A percentile compares a stretch with the other conserved stretches of the same genome.
Evolutionary conservation across 768 basidiomycete genomes (phyloP).

Genomic region (Rhizopogon vinicolor): DNA sequence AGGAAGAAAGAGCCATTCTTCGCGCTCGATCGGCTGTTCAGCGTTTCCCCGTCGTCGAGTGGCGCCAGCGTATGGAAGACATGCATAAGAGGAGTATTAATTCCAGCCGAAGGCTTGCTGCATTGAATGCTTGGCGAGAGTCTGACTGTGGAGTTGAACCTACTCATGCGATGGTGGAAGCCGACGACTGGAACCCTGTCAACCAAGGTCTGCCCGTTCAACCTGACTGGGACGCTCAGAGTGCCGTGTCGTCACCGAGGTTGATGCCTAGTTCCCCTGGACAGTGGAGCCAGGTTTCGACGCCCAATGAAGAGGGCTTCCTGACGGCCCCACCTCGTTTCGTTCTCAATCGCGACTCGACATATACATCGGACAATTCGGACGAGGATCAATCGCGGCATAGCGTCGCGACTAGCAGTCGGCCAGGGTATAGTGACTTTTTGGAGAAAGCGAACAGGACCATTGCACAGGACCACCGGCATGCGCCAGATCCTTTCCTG

Average conservation of each 20-base stretch:
- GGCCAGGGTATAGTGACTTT: conserved; percentile 68
- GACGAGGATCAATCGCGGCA: conserved; percentile 52
- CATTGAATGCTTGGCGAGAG: conserved; percentile 70
- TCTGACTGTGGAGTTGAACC: conserved; percentile 54
- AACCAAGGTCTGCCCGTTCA: conserved; percentile 59
- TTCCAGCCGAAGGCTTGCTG: conserved; percentile 65
- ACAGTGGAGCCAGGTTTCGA: conserved; percentile 60
- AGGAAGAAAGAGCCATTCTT: conserved; percentile 88
- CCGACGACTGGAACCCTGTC: conserved; percentile 79
- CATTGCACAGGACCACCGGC: conserved; percentile 74
- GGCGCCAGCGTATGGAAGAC: conserved; percentile 94
- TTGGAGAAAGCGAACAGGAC: conserved; percentile 80
- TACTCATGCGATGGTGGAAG: conserved; percentile 50
- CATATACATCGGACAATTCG: conserved; percentile 46
- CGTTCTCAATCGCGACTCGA: conserved; percentile 23
- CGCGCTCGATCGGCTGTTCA: conserved; percentile 93
- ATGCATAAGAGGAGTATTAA: conserved; percentile 85
- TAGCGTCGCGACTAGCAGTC: conserved; percentile 20
- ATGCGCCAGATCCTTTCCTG: conserved; percentile 84
- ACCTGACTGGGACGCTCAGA: conserved; percentile 75
- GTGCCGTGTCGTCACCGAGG: conserved; percentile 37
- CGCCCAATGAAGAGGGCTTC: conserved; percentile 38
- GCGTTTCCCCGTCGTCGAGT: conserved; percentile 96
- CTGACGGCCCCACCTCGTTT: conserved; percentile 30
- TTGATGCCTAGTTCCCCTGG: conserved; percentile 52